phyloP scores from a whole-genome alignment of 1,284 basidiomycete species.

The Rhodotorula sp. region DNA sequence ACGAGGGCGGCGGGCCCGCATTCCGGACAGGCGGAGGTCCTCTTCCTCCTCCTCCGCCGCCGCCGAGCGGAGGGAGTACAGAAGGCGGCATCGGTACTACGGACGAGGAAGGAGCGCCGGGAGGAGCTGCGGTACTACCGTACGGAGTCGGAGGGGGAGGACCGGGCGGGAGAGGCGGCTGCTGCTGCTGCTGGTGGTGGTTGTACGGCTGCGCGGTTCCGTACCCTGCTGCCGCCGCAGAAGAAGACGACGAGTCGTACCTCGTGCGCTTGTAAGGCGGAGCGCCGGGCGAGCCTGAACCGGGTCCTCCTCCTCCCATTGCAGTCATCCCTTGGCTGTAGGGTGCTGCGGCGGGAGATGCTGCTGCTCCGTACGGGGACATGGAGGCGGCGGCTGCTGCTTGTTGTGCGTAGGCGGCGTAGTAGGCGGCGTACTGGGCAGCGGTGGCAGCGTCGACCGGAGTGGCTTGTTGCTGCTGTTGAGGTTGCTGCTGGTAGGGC shows the following conservation, averaged over 20 bases:
- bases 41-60: background rate
- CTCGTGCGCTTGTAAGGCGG: constrained; percentile 41
- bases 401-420: constrained; percentile 21
- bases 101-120: background rate
- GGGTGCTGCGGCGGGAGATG: background rate
- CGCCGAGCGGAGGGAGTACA: constrained; percentile 28
- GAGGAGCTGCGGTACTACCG: background rate
- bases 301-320: background rate
- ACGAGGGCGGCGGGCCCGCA: background rate
- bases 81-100: constrained; percentile 24
- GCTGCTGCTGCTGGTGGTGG: background rate
- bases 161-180: constrained; percentile 20
- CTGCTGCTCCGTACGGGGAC: constrained; percentile 15
- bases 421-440: constrained; percentile 33
- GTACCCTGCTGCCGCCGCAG: background rate
- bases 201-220: background rate
- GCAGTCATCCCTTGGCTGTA: constrained; percentile 9
- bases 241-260: constrained; percentile 23
- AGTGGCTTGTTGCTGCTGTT: background rate
- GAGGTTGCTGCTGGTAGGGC: background rate
- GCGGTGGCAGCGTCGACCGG: constrained; percentile 4
- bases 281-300: constrained; percentile 27
- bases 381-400: constrained; percentile 7
- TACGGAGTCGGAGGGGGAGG: constrained; percentile 14
- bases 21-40: constrained; percentile 8